phyloP scores from a whole-genome alignment of 2,329 filamentous ascomycete genomes.

The Monosporascus sp. region DNA sequence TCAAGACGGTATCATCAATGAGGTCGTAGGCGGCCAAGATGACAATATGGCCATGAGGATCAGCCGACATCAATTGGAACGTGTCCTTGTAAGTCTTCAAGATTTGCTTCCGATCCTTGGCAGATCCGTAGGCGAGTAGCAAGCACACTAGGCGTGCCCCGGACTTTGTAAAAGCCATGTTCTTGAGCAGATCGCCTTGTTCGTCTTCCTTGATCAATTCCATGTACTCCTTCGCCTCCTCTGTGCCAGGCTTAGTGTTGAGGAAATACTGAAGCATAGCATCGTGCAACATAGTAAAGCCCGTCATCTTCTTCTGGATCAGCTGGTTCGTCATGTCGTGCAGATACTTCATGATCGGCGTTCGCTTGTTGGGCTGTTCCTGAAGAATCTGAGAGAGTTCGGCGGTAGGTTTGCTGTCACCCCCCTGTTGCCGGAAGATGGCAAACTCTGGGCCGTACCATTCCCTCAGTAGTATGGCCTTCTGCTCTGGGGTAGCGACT shows the following conservation, averaged over 20 bases:
- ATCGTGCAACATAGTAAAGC: conserved; percentile 96
- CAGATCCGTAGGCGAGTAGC: conserved; percentile 74
- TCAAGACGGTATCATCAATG: conserved; percentile 89
- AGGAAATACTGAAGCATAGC: conserved; percentile 97
- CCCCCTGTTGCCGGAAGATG: conserved; percentile 60
- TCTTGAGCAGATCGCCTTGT: conserved; percentile 84
- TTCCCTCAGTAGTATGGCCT: conserved; percentile 77
- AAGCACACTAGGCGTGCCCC: conserved; percentile 79
- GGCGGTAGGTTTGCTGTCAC: conserved; percentile 47
- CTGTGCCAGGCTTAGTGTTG: conserved; percentile 68
- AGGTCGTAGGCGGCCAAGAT: conserved; percentile 85
- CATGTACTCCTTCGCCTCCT: conserved; percentile 81
- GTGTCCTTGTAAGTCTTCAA: conserved; percentile 88
- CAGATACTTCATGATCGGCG: conserved; percentile 79
- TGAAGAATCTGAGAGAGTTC: conserved; percentile 73
- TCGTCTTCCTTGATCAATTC: conserved; percentile 91
- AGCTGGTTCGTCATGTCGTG: conserved; percentile 85
- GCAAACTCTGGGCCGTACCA: conserved; percentile 96
- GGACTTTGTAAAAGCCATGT: conserved; percentile 90
- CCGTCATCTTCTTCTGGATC: conserved; percentile 92
- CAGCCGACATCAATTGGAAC: conserved; percentile 76
- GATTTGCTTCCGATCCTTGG: conserved; percentile 89
- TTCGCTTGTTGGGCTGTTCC: conserved; percentile 76
- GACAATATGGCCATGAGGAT: conserved; percentile 72
- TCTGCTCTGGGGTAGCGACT: conserved; percentile 80